A percentile compares a stretch with the other conserved stretches of the same genome.
These are phyloP conservation scores for Ophiostoma perfectum DNA, from an alignment of 2,329 filamentous ascomycete species.

Conservation along the genomic window DNA sequence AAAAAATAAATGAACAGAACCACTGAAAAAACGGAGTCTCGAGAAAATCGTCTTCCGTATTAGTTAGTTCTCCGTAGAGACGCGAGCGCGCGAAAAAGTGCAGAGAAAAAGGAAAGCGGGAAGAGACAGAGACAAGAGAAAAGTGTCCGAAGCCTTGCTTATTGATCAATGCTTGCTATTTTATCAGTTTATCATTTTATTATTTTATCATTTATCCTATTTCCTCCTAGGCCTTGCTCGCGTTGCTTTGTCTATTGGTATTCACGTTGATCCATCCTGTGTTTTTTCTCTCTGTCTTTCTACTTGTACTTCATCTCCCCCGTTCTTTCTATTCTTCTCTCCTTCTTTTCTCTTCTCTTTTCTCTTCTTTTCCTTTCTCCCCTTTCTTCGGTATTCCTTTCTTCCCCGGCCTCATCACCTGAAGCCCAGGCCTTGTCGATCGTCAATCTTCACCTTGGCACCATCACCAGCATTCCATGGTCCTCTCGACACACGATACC, in stretches of 20 bases:
- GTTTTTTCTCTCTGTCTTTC: neutral
- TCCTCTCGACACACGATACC: neutral
- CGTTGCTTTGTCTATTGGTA: too few species aligned
- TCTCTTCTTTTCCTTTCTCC: neutral
- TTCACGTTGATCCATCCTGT: neutral
- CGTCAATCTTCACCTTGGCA: conserved; percentile 9
- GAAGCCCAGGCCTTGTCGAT: conserved; percentile 3
- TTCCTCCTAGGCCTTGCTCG: too few species aligned
- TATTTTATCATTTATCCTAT: neutral
- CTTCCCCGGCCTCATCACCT: neutral
- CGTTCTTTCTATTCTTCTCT: neutral
- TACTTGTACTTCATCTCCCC: neutral
- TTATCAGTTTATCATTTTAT: neutral
- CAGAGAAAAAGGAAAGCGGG: neutral
- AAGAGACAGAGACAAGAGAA: neutral
- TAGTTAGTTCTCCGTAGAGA: conserved; percentile 2
- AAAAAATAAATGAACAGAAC: neutral
- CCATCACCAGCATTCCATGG: neutral
- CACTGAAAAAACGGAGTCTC: neutral
- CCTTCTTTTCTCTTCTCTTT: neutral
- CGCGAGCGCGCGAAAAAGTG: neutral
- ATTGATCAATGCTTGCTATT: too few species aligned
- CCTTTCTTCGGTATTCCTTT: conserved; percentile 5
- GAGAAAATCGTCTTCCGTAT: neutral
- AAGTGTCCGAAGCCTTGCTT: conserved; percentile 1